phyloP scores from a whole-genome alignment of 2,329 filamentous ascomycete species.

The Ophiostoma sp. region DNA sequence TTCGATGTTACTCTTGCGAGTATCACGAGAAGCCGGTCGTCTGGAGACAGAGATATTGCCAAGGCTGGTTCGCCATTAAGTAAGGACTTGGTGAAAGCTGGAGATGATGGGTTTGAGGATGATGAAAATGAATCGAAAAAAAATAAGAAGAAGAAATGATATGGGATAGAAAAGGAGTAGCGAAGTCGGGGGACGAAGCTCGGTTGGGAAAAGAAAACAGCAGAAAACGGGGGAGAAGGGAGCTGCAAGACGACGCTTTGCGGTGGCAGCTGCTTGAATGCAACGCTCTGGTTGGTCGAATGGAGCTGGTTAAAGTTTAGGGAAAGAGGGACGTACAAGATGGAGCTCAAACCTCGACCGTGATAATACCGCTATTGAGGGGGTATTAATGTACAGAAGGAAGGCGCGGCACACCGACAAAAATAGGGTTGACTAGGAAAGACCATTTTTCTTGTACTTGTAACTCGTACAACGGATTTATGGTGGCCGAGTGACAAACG shows the following conservation, averaged over 20 bases:
- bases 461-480: not conserved
- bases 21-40: slow-evolving; percentile 26
- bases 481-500: too few species aligned
- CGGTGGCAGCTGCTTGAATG: slow-evolving; percentile 24
- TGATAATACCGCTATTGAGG: slow-evolving; percentile 6
- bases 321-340: not conserved
- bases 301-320: slow-evolving; percentile 1
- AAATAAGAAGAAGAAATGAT: not conserved
- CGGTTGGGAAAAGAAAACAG: not conserved
- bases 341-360: not conserved
- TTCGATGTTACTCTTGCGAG: not conserved
- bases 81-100: not conserved
- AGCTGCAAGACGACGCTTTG: slow-evolving; percentile 13
- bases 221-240: not conserved
- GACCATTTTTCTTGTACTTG: not conserved
- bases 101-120: not conserved
- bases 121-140: not conserved
- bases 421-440: not conserved
- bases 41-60: slow-evolving; percentile 13
- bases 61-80: slow-evolving; percentile 23
- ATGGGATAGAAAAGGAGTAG: not conserved
- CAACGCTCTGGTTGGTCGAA: slow-evolving; percentile 23
- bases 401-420: not conserved
- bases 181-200: not conserved
- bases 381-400: not conserved